Base-by-base conservation (phyloP, 257 asterid species). In the Solanum arcanum region DNA sequence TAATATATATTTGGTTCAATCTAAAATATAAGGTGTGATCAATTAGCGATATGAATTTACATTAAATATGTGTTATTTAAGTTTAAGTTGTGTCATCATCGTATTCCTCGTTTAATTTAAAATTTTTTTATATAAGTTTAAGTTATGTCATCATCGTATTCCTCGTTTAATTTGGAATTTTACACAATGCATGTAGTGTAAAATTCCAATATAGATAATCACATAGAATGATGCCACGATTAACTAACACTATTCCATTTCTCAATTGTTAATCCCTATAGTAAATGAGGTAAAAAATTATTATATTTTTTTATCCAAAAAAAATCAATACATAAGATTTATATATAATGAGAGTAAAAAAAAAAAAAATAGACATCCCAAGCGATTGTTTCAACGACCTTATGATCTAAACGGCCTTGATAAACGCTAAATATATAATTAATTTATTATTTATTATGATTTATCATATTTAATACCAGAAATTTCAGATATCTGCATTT, bases 361-460 rank as follows among this genome's bases (percentile, higher is more conserved):
- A 35, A 35, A 37, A 35, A 35, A 37, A 35, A 35, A 35, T 5
- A 1, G 1, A 1, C 0, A 35, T 35, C 1, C 1, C 39, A 0
- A 35, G 7, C 1, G 39, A 35, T 35, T 35, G 39, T 0, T 35
- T 35, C 1, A 35, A 1, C 5, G 1, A 5, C 7, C 39, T 35
- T 35, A 5, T 35, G 7, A 35, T 35, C 39, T 0, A 5, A 1
- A 35, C 7, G 7, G 1, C 0, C 1, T 35, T 5, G 39, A 35
- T 35, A 35, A 0, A 35, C 39, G 7, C 7, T 35, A 5, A 35
- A 35, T 13, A 47, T 21, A 3, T 52, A 52, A 52, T 56, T 56
- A 18, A 56, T 56, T 56, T 56, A 10, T 18, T 56, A 56, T 56
- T 56, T 18, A 11, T 60, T 60, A 60, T 60, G 72, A n/a, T 25